Percentiles rank a stretch among this genome's conserved stretches.
Evolutionary conservation across 2,329 filamentous ascomycete species (phyloP).

Genomic region (Alternaria triticimaculans): DNA sequence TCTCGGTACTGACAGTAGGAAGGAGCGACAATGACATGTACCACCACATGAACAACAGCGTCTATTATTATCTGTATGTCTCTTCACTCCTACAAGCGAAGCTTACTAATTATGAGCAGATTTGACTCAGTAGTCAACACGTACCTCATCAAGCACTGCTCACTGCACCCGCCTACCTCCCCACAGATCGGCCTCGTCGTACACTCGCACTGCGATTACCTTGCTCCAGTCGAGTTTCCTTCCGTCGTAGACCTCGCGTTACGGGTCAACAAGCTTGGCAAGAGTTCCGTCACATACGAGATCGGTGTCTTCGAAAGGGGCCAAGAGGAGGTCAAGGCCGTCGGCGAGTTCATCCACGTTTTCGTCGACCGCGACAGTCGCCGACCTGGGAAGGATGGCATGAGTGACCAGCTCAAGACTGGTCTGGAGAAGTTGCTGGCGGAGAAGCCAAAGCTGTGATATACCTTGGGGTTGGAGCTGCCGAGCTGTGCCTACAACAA

Average conservation of each 20-base stretch:
- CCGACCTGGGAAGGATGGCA: constrained; percentile 70
- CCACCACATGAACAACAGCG: constrained; percentile 87
- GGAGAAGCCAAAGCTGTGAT: constrained; percentile 37
- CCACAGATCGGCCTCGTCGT: constrained; percentile 83
- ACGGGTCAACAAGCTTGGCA: constrained; percentile 82
- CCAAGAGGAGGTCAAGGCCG: constrained; percentile 75
- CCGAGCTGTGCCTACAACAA: neutral
- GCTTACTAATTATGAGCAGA: constrained; percentile 4
- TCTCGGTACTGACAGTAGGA: constrained; percentile 15
- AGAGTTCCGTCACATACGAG: constrained; percentile 88
- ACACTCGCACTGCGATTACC: constrained; percentile 84
- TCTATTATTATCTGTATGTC: constrained; percentile 78
- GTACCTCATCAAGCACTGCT: constrained; percentile 82
- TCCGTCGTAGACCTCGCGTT: constrained; percentile 81
- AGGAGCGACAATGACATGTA: constrained; percentile 95
- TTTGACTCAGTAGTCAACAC: constrained; percentile 92
- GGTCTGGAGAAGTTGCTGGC: constrained; percentile 44
- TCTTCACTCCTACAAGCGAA: too few species aligned
- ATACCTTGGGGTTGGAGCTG: neutral
- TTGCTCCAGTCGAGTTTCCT: constrained; percentile 81
- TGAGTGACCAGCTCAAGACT: constrained; percentile 63
- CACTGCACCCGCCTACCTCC: constrained; percentile 72
- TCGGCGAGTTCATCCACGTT: constrained; percentile 86
- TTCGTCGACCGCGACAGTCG: constrained; percentile 80
- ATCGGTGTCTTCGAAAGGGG: constrained; percentile 83